Evolutionary conservation across 2,329 filamentous ascomycete genomes (phyloP).

Genomic region (Hymenoscyphus fructigenus): DNA sequence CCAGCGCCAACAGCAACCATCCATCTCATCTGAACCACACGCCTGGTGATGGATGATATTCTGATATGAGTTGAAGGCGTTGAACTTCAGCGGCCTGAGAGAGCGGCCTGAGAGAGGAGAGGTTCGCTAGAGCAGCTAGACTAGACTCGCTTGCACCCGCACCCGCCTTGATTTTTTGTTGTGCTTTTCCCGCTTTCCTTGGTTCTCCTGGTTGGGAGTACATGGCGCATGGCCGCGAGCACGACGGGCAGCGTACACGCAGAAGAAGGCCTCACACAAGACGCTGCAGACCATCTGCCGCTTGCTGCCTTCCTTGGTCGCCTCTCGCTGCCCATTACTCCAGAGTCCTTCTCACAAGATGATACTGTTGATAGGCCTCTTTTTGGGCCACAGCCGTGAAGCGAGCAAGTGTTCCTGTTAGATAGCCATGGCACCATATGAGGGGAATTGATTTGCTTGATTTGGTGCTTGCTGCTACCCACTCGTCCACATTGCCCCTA

Average conservation of each 20-base stretch:
- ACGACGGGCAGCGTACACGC: slow-evolving; percentile 2
- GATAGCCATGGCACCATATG: not conserved
- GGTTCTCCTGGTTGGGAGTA: slow-evolving; percentile 1
- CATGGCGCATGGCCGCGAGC: slow-evolving; percentile 11
- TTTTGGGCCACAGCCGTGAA: slow-evolving; percentile 1
- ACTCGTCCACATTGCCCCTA: slow-evolving; percentile 1
- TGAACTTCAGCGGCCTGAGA: not conserved
- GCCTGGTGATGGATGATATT: not conserved
- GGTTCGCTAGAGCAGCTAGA: not conserved
- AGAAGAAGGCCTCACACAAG: not conserved
- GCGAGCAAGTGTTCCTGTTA: not conserved
- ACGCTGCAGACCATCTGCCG: not conserved
- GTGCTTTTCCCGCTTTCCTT: slow-evolving; percentile 24
- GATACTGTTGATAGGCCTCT: slow-evolving; percentile 10
- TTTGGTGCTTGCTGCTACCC: not conserved
- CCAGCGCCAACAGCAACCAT: not conserved
- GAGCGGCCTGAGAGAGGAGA: slow-evolving; percentile 2
- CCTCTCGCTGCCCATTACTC: not conserved
- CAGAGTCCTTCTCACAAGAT: not conserved
- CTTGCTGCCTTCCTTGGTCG: not conserved
- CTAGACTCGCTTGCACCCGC: slow-evolving; percentile 29
- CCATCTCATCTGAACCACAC: not conserved
- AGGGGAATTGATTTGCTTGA: not conserved
- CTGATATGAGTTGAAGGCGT: not conserved
- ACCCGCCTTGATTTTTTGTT: slow-evolving; percentile 19